A percentile compares a stretch with the other conserved stretches of the same genome.
Conservation (phyloP, 306 rosid species). For the Cicer cuneatum region DNA sequence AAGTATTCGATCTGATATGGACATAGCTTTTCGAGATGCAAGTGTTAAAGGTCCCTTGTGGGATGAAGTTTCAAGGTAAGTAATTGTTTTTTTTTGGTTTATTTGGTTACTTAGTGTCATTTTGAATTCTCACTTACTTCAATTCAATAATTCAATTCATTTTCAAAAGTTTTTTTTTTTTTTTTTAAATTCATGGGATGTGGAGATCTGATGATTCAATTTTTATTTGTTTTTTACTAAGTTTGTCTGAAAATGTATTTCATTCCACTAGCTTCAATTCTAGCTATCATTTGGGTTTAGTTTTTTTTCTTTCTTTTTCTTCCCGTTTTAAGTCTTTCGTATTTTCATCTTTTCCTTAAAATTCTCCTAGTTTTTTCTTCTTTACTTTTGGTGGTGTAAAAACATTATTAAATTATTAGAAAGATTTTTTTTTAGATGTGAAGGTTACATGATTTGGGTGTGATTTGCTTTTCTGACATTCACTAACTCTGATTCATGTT, state of each 20-base stretch:
- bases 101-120: background rate
- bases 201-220: slow-evolving; percentile 48
- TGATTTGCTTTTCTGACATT: slow-evolving; percentile 55
- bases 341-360: slow-evolving; percentile 11
- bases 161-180: slow-evolving; percentile 11
- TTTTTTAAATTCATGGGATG: background rate
- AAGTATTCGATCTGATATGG: slow-evolving; percentile 92
- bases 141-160: slow-evolving; percentile 7
- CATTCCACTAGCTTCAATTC: slow-evolving; percentile 25
- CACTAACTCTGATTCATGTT: slow-evolving; percentile 47
- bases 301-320: slow-evolving; percentile 40
- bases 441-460: slow-evolving; percentile 47
- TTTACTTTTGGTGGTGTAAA: slow-evolving; percentile 15
- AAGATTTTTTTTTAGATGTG: slow-evolving; percentile 38
- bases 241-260: slow-evolving; percentile 27
- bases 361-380: background rate
- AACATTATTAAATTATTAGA: slow-evolving; percentile 1
- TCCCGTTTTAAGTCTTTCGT: background rate
- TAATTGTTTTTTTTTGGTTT: background rate
- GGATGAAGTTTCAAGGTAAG: slow-evolving; percentile 87
- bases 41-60: slow-evolving; percentile 94
- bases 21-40: slow-evolving; percentile 83
- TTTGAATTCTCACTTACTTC: background rate
- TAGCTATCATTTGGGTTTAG: slow-evolving; percentile 22
- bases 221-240: slow-evolving; percentile 28